Base-by-base conservation (phyloP, 495 filamentous ascomycete genomes). In the Penicillium dipodomyicola region DNA sequence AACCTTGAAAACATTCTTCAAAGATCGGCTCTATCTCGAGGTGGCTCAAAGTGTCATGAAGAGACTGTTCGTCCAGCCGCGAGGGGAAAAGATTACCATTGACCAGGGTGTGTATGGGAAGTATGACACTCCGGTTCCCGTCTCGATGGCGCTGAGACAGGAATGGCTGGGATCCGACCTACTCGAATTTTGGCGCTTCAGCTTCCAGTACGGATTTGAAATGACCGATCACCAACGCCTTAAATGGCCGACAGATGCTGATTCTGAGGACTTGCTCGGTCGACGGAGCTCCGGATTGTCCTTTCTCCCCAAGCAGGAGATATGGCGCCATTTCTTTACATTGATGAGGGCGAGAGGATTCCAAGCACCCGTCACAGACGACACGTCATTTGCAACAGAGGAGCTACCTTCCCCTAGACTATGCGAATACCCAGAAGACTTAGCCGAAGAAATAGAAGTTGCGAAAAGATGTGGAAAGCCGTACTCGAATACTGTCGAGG, bases 1-100 rank as follows among this genome's bases (percentile, higher is more conserved):
- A 27, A 27, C 25, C 9, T 30, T 60, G 19, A 37, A 51, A n/a
- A 60, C 57, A 2, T 60, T 60, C n/a, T 60, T 59, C 9, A 44
- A 54, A 27, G 57, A 59, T 39, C 27, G 42, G 3, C 2, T 53
- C 20, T 59, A 59, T 17, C 57, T 59, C 3, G 25, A 54, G n/a
- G 57, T 59, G 0, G 44, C 41, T 14, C 44, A 54, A 29, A 40
- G 29, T 46, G 52, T 55, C 0, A 60, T 60, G 19, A 49, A 49
- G 48, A 27, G 43, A 50, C 39, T 55, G 3, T 33, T 33, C 17
- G 5, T 37, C 2, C 30, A 39, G 19, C 52, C 19, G 19, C 33
- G 17, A 20, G 10, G 0, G 7, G 6, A 8, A 27, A 27, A 27
- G 25, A 27, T 27, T 27, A 27, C 25, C 1, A 27, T 27, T 27